These are phyloP conservation scores for Candida jianshihensis DNA, from an alignment of 805 yeast genomes.

Conservation along the genomic window DNA sequence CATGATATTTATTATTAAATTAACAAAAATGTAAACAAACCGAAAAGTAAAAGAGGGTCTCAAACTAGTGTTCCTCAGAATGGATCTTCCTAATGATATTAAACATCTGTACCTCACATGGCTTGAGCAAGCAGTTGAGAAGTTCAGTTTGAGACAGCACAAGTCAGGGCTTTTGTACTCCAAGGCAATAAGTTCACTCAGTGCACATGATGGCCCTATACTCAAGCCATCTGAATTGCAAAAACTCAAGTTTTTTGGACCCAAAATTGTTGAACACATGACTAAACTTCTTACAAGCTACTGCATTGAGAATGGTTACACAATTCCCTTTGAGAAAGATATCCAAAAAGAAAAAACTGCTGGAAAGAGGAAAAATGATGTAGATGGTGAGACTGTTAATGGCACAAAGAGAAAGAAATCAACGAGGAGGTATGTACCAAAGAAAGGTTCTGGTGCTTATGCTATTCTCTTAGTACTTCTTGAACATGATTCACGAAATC, in stretches of 20 bases:
- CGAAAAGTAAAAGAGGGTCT: no score
- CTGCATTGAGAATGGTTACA: conserved; percentile 48
- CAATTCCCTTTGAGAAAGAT: conserved; percentile 31
- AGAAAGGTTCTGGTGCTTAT: conserved; percentile 74
- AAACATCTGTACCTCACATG: conserved; percentile 48
- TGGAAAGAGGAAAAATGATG: conserved; percentile 1
- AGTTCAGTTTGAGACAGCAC: conserved; percentile 40
- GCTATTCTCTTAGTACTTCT: conserved; percentile 63
- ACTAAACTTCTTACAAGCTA: conserved; percentile 39
- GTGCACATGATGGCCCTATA: conserved; percentile 37
- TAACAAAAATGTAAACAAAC: no score
- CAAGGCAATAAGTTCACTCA: conserved; percentile 49
- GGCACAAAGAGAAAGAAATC: conserved; percentile 18
- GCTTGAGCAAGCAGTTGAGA: conserved; percentile 47
- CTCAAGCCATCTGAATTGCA: conserved; percentile 50
- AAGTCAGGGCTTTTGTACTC: conserved; percentile 46
- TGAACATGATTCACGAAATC: conserved; percentile 36
- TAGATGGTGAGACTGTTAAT: conserved; percentile 7
- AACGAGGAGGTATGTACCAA: conserved; percentile 55
- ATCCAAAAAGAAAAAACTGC: conserved; percentile 2
- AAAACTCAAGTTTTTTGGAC: conserved; percentile 65
- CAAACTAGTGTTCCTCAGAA: conserved; percentile 13
- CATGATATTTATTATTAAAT: no score
- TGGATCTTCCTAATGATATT: conserved; percentile 39
- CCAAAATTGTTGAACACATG: conserved; percentile 50